Base-by-base conservation (phyloP, 305 asterid genomes). In the Rubia tinctorum region DNA sequence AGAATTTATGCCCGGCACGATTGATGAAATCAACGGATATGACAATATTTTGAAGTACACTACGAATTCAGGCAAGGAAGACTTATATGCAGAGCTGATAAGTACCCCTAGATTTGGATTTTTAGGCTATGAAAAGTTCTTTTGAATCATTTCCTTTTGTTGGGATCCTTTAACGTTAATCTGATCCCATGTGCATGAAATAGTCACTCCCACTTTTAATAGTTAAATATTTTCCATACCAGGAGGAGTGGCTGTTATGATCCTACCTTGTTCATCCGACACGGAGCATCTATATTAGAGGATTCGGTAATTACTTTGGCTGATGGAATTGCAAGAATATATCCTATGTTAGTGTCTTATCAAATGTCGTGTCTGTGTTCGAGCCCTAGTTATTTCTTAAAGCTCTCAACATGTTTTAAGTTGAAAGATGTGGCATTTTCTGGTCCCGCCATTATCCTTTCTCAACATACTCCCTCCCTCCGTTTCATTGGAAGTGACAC, bases 311-410 rank as follows among this genome's bases (percentile, higher is more conserved):
- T 92, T 82, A 83, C 86, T n/a, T 76, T 95, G 73, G 98, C 98
- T 12, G 97, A 95, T 86, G 98, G 96, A 73, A 83, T 89, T 77
- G 95, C 99, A 66, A 85, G 92, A 86, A 90, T 87, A 89, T 92
- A 95, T 76, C 85, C 92, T 86, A 97, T 92, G 88, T 97, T 95
- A 79, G 88, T 95, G 79, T 95, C 99, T 30, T 44, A 68, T 68
- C 2, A 13, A 6, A 11, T 12, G 43, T 2, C 43, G 14, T 18
- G 56, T n/a, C 18, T 30, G 13, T 2, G 7, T 49, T 44, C 43
- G 7, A 22, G 14, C n/a, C 34, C 68, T 12, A 23, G 23, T 8
- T 18, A 14, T 72, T n/a, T 68, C 45, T 12, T 22, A 0, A 7
- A 15, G 6, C 68, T 44, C 73, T 27, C 62, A 42, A 43, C 44